Evolutionary conservation across 164 flowering plant genomes (phyloP).

Genomic region (Protea cynaroides): DNA sequence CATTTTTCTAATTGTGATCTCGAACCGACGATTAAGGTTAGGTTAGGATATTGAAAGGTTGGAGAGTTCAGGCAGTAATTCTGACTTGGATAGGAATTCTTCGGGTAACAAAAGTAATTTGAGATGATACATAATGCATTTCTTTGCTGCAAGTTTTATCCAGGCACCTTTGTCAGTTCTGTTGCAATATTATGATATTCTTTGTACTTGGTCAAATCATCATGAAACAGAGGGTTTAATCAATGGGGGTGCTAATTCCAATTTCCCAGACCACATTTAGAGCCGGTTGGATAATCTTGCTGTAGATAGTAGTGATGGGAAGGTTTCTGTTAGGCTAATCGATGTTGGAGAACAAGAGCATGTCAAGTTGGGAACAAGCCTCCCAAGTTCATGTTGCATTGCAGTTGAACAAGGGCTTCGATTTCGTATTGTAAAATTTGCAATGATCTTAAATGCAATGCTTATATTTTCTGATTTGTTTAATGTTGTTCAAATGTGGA

Average conservation of each 20-base stretch:
- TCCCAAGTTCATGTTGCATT: constrained; percentile 11
- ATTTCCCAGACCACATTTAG: constrained; percentile 19
- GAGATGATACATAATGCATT: constrained; percentile 51
- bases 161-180: constrained; percentile 77
- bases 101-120: constrained; percentile 21
- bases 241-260: constrained; percentile 9
- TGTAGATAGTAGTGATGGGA: constrained; percentile 39
- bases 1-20: background rate
- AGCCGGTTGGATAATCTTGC: constrained; percentile 29
- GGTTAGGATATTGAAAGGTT: constrained; percentile 19
- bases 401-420: no score
- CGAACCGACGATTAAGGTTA: background rate
- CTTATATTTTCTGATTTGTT: no score
- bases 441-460: no score
- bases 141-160: constrained; percentile 66
- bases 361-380: constrained; percentile 21
- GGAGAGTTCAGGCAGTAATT: constrained; percentile 53
- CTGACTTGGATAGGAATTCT: constrained; percentile 41
- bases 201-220: constrained; percentile 47
- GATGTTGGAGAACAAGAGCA: constrained; percentile 68
- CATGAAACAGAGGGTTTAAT: constrained; percentile 52
- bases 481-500: no score
- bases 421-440: no score
- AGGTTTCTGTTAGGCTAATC: constrained; percentile 89
- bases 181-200: constrained; percentile 75